Evolutionary conservation across 352 stramenopile species (phyloP).

Genomic region (Pythium oligandrum): DNA sequence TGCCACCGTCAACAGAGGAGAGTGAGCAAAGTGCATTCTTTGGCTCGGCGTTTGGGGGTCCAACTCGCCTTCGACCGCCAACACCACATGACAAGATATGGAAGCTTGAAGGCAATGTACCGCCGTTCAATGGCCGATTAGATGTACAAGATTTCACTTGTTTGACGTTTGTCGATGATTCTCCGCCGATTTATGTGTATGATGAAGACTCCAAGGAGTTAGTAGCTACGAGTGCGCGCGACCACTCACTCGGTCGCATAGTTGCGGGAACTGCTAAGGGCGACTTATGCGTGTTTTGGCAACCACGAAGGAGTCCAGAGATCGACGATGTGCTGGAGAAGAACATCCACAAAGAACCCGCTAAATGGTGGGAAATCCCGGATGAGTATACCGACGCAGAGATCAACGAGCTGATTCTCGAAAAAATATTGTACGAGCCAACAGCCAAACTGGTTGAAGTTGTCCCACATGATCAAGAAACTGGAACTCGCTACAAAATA

Average conservation of each 20-base stretch:
- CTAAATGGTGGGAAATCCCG: constrained; percentile 75
- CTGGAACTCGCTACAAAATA: constrained; percentile 62
- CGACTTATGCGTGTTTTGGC: constrained; percentile 65
- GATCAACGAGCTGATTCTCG: constrained; percentile 54
- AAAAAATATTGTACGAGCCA: constrained; percentile 56
- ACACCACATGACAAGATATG: constrained; percentile 60
- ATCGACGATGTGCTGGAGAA: constrained; percentile 24
- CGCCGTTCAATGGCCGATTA: constrained; percentile 58
- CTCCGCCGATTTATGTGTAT: constrained; percentile 49
- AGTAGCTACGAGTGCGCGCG: constrained; percentile 29
- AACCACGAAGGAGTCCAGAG: constrained; percentile 36
- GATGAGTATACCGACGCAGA: constrained; percentile 58
- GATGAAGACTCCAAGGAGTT: constrained; percentile 45
- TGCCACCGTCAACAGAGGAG: constrained; percentile 31
- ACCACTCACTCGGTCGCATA: constrained; percentile 57
- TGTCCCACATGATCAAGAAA: constrained; percentile 56
- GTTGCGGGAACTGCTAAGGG: constrained; percentile 59
- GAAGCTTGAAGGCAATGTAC: constrained; percentile 71
- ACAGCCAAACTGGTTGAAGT: constrained; percentile 54
- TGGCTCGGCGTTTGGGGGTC: constrained; percentile 53
- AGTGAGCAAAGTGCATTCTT: constrained; percentile 58
- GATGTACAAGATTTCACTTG: constrained; percentile 71
- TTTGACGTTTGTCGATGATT: constrained; percentile 67
- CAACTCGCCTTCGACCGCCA: constrained; percentile 35
- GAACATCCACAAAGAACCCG: constrained; percentile 34